Evolutionary conservation across 305 asterid species (phyloP).

Genomic region (Galium porrigens): DNA sequence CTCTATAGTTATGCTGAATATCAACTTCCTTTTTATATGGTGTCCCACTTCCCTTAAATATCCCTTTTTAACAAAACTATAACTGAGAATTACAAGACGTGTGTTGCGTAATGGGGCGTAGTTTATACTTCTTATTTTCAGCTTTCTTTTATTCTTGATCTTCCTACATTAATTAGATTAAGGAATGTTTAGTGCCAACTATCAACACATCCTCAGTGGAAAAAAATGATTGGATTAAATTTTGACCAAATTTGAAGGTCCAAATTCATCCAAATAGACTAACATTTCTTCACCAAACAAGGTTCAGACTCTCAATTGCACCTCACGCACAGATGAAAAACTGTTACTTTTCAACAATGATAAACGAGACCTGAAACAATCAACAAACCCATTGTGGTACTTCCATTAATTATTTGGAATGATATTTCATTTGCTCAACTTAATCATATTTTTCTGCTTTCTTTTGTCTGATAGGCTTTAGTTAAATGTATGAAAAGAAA

Average conservation of each 20-base stretch:
- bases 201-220: neutral
- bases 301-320: neutral
- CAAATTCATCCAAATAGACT: neutral
- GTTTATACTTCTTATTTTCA: no score
- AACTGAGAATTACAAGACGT: neutral
- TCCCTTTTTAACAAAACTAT: neutral
- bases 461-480: no score
- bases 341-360: no score
- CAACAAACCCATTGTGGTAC: no score
- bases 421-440: no score
- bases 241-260: neutral
- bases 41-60: neutral
- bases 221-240: neutral
- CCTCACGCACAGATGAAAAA: neutral
- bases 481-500: no score
- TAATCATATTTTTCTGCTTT: no score
- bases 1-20: neutral
- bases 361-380: no score
- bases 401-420: no score
- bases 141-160: neutral
- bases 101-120: neutral
- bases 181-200: neutral
- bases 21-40: neutral
- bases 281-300: neutral
- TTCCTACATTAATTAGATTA: neutral